A percentile compares a stretch with the other conserved stretches of the same genome.
phyloP scores from a whole-genome alignment of 495 filamentous ascomycete genomes.

The Daldinia bambusicola region DNA sequence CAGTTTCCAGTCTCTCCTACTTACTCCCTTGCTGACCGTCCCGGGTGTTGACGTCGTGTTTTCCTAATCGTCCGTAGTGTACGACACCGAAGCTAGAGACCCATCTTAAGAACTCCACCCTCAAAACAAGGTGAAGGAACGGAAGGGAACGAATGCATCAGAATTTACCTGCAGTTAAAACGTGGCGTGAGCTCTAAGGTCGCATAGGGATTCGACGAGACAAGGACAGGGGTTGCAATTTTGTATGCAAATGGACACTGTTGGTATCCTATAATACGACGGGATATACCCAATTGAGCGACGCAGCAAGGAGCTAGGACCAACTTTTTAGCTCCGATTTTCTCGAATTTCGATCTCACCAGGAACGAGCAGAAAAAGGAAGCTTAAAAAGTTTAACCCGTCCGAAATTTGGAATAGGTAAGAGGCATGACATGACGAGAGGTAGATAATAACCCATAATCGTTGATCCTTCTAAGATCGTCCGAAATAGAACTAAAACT shows the following conservation, averaged over 20 bases:
- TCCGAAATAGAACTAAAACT: slow-evolving; percentile 15
- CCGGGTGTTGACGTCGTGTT: slow-evolving; percentile 9
- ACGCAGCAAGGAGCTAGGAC: slow-evolving; percentile 1
- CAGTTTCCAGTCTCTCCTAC: too few species aligned
- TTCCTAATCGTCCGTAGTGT: background rate
- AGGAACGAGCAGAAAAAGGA: background rate
- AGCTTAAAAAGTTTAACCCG: background rate
- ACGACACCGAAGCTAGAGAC: slow-evolving; percentile 10
- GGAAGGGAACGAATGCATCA: background rate
- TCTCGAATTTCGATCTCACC: slow-evolving; percentile 7
- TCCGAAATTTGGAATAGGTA: background rate
- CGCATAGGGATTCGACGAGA: slow-evolving; percentile 15
- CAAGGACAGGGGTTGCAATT: background rate
- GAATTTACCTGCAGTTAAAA: slow-evolving; percentile 34
- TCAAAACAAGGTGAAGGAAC: slow-evolving; percentile 21
- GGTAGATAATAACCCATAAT: background rate
- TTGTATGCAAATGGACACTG: background rate
- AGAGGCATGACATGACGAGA: too few species aligned
- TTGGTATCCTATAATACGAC: background rate
- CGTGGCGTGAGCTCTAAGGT: slow-evolving; percentile 42
- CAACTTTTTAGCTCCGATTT: slow-evolving; percentile 4
- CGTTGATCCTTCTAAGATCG: slow-evolving; percentile 9
- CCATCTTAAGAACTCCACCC: slow-evolving; percentile 22
- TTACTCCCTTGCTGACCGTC: slow-evolving; percentile 15
- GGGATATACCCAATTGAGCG: background rate